Evolutionary conservation across 768 basidiomycete genomes (phyloP), one percentile per base, ranked within the genome.

Genomic region (Amanita brunnescens): DNA sequence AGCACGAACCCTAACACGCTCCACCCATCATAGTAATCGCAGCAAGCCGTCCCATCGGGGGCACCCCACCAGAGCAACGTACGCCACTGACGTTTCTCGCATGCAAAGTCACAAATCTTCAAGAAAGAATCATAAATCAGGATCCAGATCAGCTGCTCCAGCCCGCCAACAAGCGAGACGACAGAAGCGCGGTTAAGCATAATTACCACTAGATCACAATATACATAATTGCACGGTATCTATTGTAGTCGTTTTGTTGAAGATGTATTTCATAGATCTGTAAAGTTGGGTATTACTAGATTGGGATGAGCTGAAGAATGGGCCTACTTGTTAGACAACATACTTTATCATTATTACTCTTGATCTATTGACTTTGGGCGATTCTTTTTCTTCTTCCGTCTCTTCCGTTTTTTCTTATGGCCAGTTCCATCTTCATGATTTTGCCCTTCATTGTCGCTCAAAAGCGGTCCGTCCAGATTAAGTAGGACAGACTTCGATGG

Each of bases 321-420:
- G 37, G 16, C 6, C 18, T 6, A 35, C 12, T 6, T 6, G n/a
- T 16, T 38, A 18, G 6, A 16, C n/a, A 30, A 38, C 47, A 29
- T 16, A 38, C 45, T 20, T 26, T 35, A 10, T 35, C n/a, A 38
- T 16, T 16, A 32, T 33, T 18, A n/a, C n/a, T n/a, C n/a, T 33
- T 26, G 16, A 7, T 48, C 16, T 2, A 13, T 26, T 18, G 21
- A 29, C 23, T 37, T 8, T 8, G 37, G 12, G 13, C 9, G 46
- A 21, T 23, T 23, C 34, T 75, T 81, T 58, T 73, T 79, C 59
- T 75, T 80, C 52, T 69, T 72, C 54, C 75, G 69, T 62, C 67
- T 77, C 6, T 77, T 71, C 55, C 71, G 83, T 68, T 77, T 83
- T 60, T 76, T 83, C 30, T 72, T 63, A 55, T 59, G 67, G 16